Conservation (phyloP, 805 yeast genomes). For the Candida pini region DNA sequence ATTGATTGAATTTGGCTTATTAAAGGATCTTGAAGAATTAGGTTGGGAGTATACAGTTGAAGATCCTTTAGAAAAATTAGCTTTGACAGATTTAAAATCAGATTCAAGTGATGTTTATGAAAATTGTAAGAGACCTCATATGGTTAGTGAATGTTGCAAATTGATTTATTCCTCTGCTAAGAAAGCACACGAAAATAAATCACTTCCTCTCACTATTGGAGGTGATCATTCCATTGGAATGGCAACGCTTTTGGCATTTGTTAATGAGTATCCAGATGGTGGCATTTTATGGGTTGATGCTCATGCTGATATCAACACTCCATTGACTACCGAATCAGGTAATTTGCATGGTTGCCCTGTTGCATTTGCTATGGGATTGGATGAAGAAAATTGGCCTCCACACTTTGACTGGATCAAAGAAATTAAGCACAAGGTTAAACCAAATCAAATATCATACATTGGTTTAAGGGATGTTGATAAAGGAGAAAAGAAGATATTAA, state of each 20-base stretch:
- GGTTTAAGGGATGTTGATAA: constrained; percentile 91
- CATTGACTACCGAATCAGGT: constrained; percentile 76
- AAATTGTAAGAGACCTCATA: constrained; percentile 62
- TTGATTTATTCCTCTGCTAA: constrained; percentile 57
- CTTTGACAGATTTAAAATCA: constrained; percentile 38
- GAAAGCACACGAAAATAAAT: constrained; percentile 39
- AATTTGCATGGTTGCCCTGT: constrained; percentile 97
- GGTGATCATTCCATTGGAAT: constrained; percentile 97
- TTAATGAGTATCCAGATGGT: constrained; percentile 75
- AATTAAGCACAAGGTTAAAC: constrained; percentile 55
- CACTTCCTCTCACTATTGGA: constrained; percentile 80
- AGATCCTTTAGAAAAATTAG: constrained; percentile 48
- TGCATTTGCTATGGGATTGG: constrained; percentile 81
- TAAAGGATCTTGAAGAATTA: constrained; percentile 51
- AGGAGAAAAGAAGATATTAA: constrained; percentile 73
- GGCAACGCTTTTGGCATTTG: constrained; percentile 83
- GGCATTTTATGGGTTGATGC: constrained; percentile 96
- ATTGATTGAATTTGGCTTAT: constrained; percentile 67
- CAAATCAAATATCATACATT: constrained; percentile 78
- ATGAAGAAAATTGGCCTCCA: constrained; percentile 59
- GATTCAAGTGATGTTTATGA: constrained; percentile 45
- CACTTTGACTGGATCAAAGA: constrained; percentile 62
- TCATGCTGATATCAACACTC: constrained; percentile 94
- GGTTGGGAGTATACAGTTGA: constrained; percentile 63
- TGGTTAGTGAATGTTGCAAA: constrained; percentile 71